Conservation (phyloP, 2,329 filamentous ascomycete species). For the Nannizzia gypsea region DNA sequence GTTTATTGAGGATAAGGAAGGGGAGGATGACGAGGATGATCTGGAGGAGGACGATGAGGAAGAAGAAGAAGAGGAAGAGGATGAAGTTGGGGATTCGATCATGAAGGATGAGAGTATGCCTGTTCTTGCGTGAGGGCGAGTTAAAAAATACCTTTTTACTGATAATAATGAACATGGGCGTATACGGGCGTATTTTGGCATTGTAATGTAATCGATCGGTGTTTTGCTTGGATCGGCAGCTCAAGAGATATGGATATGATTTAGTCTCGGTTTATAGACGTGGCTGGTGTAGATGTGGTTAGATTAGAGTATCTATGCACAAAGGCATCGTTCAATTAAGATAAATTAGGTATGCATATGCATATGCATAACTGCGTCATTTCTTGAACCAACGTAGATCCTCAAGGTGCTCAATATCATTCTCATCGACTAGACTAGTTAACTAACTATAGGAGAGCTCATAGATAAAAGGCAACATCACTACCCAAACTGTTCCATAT, state of each 20-base stretch:
- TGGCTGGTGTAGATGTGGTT: no score
- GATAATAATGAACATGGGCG: not conserved
- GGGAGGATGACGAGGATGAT: constrained; percentile 13
- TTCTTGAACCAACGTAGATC: not conserved
- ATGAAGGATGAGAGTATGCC: not conserved
- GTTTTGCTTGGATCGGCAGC: not conserved
- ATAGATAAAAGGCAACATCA: not conserved
- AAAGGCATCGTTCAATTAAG: no score
- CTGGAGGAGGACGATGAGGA: constrained; percentile 9
- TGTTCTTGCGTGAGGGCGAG: not conserved
- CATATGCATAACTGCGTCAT: not conserved
- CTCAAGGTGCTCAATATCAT: not conserved
- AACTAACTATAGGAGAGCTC: no score
- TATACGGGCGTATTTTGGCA: not conserved
- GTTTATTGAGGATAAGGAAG: constrained; percentile 59
- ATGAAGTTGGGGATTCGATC: constrained; percentile 1
- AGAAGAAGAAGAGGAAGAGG: constrained; percentile 10
- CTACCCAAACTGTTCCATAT: not conserved
- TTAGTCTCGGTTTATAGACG: no score
- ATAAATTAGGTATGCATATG: not conserved
- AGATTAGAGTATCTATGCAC: no score
- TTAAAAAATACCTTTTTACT: not conserved
- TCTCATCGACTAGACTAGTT: not conserved
- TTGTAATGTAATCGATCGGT: not conserved
- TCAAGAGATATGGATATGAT: no score